phyloP scores from a whole-genome alignment of 2,329 filamentous ascomycete species.

The Claviceps monticola region DNA sequence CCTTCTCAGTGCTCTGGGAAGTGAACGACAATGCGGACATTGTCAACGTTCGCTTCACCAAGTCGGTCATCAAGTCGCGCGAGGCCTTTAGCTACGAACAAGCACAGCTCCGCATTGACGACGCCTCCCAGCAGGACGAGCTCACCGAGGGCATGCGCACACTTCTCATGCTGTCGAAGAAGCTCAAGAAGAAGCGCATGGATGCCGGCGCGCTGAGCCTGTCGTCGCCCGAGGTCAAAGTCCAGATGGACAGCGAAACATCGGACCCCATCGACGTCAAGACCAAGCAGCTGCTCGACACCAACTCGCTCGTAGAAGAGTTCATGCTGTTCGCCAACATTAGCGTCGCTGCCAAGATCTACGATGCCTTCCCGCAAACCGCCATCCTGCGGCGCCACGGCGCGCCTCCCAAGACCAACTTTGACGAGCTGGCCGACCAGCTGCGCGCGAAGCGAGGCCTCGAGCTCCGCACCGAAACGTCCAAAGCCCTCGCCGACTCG shows the following conservation, averaged over 20 bases:
- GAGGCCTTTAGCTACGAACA: conserved; percentile 98
- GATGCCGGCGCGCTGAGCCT: conserved; percentile 89
- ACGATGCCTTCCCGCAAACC: conserved; percentile 85
- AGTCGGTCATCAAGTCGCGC: conserved; percentile 91
- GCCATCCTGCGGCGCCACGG: conserved; percentile 86
- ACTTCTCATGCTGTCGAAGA: conserved; percentile 78
- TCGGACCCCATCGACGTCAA: conserved; percentile 94
- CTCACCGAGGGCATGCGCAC: conserved; percentile 81
- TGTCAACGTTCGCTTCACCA: conserved; percentile 76
- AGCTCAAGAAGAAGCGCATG: conserved; percentile 88
- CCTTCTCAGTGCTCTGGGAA: conserved; percentile 82
- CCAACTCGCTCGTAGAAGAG: conserved; percentile 94
- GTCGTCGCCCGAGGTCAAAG: conserved; percentile 93
- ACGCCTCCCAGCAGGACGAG: conserved; percentile 73
- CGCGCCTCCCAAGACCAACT: conserved; percentile 87
- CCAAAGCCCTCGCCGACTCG: conserved; percentile 84
- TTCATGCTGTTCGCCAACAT: conserved; percentile 99
- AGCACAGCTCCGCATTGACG: conserved; percentile 87
- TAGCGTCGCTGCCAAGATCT: conserved; percentile 80
- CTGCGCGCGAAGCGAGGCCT: conserved; percentile 75
- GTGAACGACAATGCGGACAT: conserved; percentile 75
- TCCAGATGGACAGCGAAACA: conserved; percentile 89
- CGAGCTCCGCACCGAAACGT: conserved; percentile 71
- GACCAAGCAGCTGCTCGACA: conserved; percentile 86
- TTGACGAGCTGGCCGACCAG: conserved; percentile 85